A percentile compares a stretch with the other conserved stretches of the same genome.
These are phyloP conservation scores for Neonectria neomacrospora DNA, from an alignment of 2,329 filamentous ascomycete species.

Conservation along the genomic window DNA sequence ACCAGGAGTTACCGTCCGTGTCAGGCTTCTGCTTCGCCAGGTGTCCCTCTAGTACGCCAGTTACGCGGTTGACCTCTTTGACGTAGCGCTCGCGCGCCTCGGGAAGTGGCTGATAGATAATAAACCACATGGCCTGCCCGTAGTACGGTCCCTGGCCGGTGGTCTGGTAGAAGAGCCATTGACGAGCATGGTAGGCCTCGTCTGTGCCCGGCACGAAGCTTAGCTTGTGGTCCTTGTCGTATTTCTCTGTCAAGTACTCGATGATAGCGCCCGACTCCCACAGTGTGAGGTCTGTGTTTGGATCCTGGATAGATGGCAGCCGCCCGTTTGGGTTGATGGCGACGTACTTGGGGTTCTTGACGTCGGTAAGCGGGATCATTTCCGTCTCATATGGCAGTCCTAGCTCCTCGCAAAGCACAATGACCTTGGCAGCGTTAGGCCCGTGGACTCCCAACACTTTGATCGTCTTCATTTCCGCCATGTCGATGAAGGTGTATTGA, in stretches of 20 bases:
- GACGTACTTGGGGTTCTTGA: conserved; percentile 3
- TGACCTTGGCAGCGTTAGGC: not conserved
- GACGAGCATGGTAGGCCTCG: conserved; percentile 1
- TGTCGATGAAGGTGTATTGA: not conserved
- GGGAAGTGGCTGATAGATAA: conserved; percentile 1
- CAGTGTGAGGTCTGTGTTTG: conserved; percentile 2
- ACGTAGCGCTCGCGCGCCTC: conserved; percentile 5
- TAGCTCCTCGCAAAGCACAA: conserved; percentile 1
- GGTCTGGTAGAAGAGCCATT: conserved; percentile 1
- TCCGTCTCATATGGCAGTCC: conserved; percentile 1
- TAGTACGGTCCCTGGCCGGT: conserved; percentile 5
- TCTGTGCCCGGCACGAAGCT: conserved; percentile 2
- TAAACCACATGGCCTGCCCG: conserved; percentile 3
- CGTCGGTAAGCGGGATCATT: conserved; percentile 3
- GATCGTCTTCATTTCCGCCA: not conserved
- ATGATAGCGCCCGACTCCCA: conserved; percentile 3
- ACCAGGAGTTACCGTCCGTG: not conserved
- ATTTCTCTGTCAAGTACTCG: conserved; percentile 5
- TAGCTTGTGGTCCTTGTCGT: conserved; percentile 1
- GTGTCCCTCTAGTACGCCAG: not conserved
- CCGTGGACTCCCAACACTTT: conserved; percentile 2
- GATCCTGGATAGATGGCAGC: conserved; percentile 1
- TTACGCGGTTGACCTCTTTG: conserved; percentile 5
- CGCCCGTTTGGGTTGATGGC: conserved; percentile 3
- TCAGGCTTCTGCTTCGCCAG: conserved; percentile 1